Evolutionary conservation across 2,329 filamentous ascomycete species (phyloP), one percentile per base, ranked within the genome.

Genomic region (Sporothrix humicola): DNA sequence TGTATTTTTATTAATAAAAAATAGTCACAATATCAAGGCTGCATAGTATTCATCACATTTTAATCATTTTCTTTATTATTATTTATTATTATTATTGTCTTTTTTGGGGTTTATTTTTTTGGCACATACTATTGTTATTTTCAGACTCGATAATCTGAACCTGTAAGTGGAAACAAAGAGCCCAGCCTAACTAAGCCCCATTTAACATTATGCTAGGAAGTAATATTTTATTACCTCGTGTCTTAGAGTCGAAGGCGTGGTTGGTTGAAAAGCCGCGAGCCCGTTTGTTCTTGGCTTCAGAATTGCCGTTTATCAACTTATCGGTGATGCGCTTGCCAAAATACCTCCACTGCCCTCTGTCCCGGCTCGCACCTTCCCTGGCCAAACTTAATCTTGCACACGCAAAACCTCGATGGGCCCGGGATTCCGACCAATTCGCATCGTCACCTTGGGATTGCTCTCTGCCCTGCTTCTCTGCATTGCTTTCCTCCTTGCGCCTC

Each of bases 381-480:
- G 13, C 46, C 46, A 15, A 37, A 9, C 48, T 46, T 48, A 37
- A 37, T 37, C 31, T 37, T 37, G 31, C 8, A 20, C 65, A 31
- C 20, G n/a, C 31, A 50, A 68, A 31, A 13, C 54, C 13, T 69
- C 9, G 48, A 69, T 69, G 66, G 26, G 48, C 26, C 17, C 66
- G 6, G 66, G 37, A 69, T 6, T 2, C 26, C 37, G 66, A 23
- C 48, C 48, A 13, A 31, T 8, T 20, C 66, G 31, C 48, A 8
- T n/a, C 52, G 46, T 23, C 42, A 50, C 37, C 10, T n/a, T 61
- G 42, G 50, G 37, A n/a, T n/a, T 54, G 23, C 58, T 63, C 44
- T 63, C 54, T 31, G 48, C 37, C 23, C 56, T 65, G 48, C 8
- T 15, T n/a, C 46, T 73, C n/a, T 61, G 52, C 72, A 23, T 50